Conservation (phyloP, 805 yeast species). For the Wickerhamiella parazyma region DNA sequence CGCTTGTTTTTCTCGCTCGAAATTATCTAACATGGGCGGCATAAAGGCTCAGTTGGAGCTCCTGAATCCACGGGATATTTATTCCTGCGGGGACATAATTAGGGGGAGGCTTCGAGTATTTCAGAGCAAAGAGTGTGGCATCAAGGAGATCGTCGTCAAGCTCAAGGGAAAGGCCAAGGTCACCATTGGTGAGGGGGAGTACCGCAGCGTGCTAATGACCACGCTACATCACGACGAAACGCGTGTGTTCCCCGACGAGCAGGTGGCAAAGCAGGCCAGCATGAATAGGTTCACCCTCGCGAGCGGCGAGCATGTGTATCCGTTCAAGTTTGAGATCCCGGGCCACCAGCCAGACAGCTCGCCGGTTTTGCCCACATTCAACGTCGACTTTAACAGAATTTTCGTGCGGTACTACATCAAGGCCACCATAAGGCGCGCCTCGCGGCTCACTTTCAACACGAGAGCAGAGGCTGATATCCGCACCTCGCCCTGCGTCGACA, state of each 20-base stretch:
- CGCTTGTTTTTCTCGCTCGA: too few relatives aligned
- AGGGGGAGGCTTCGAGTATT: background rate
- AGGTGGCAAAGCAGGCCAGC: background rate
- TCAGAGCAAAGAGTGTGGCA: background rate
- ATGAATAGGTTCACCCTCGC: conserved; percentile 1
- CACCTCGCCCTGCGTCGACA: conserved; percentile 7
- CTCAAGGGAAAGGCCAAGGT: conserved; percentile 8
- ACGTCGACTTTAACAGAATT: conserved; percentile 2
- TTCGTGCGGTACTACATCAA: conserved; percentile 9
- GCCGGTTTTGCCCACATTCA: conserved; percentile 2
- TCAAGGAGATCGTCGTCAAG: conserved; percentile 9
- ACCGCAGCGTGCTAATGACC: conserved; percentile 5
- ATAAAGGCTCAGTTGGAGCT: conserved; percentile 3
- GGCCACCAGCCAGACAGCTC: conserved; percentile 4
- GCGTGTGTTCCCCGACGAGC: conserved; percentile 4
- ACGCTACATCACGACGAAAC: conserved; percentile 3
- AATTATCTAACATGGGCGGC: background rate
- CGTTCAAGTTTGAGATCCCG: conserved; percentile 7
- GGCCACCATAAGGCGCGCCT: conserved; percentile 7
- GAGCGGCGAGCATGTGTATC: conserved; percentile 6
- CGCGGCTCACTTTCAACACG: conserved; percentile 5
- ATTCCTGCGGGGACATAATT: conserved; percentile 7
- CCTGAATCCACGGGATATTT: background rate
- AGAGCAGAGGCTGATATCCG: conserved; percentile 7
- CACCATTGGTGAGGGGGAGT: conserved; percentile 10